Evolutionary conservation across 495 filamentous ascomycete genomes (phyloP), one percentile per base, ranked within the genome.

Genomic region (Zalerion maritima): DNA sequence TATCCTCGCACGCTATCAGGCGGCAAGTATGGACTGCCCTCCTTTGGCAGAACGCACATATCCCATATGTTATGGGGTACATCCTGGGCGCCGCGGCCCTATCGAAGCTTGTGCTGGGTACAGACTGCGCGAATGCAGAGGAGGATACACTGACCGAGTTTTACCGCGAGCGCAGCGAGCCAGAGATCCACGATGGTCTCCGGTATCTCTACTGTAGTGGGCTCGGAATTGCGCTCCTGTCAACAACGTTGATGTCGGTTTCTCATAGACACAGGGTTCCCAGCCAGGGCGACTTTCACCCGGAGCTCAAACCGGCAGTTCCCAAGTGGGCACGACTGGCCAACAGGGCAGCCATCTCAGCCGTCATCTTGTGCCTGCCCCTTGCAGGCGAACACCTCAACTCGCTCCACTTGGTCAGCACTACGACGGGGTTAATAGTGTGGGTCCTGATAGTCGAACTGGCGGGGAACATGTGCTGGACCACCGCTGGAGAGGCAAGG

Each of bases 201-300:
- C 57, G 66, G 11, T 71, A 65, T 54, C 73, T 71, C 47, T 75
- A 73, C 46, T 71, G 67, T 45, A 52, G 37, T 12, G 70, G 70
- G 2, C 42, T 72, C 3, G 66, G 51, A 17, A 54, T 64, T 6
- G 58, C 68, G 5, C 47, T 75, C n/a, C 28, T 52, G 6, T 52
- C 44, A 43, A 73, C 68, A 44, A 48, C 21, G n/a, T 21, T 40
- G 12, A 45, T 48, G 14, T 35, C 45, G 10, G 21, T 40, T 7
- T 37, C 41, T 7, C 49, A 53, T 23, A 24, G 36, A 19, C 47
- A 53, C 33, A 37, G 36, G 21, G 39, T 46, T 26, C 50, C 53
- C 27, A n/a, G n/a, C n/a, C n/a, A n/a, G n/a, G n/a, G n/a, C n/a
- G n/a, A n/a, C n/a, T n/a, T n/a, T n/a, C n/a, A n/a, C n/a, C n/a